These are phyloP conservation scores for Psilocybe azurescens DNA, from an alignment of 768 basidiomycete species.

Conservation along the genomic window DNA sequence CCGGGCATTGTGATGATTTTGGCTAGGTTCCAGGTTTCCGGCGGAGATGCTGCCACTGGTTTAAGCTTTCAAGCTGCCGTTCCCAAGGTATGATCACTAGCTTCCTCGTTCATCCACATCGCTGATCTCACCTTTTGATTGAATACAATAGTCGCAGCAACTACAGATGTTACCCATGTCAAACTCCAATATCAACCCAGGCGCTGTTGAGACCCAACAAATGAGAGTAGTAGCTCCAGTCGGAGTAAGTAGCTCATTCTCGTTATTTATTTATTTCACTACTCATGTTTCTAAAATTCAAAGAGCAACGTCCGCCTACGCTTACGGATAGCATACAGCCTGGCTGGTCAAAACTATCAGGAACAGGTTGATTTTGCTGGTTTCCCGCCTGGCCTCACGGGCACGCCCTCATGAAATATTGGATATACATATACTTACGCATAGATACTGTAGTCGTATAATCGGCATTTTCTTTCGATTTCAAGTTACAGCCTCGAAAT, in stretches of 20 bases:
- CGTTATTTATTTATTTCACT: slow-evolving; percentile 4
- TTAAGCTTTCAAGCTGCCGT: slow-evolving; percentile 98
- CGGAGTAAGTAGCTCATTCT: slow-evolving; percentile 62
- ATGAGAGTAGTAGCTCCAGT: slow-evolving; percentile 90
- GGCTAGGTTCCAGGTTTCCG: slow-evolving; percentile 82
- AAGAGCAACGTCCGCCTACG: slow-evolving; percentile 87
- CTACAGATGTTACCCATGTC: slow-evolving; percentile 99
- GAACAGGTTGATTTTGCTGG: slow-evolving; percentile 96
- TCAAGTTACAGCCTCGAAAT: not conserved
- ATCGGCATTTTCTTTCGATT: slow-evolving; percentile 9
- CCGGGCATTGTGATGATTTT: slow-evolving; percentile 93
- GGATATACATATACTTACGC: slow-evolving; percentile 7
- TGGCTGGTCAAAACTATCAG: slow-evolving; percentile 72
- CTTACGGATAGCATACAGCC: slow-evolving; percentile 80
- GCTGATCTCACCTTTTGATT: slow-evolving; percentile 2
- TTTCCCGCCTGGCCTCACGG: slow-evolving; percentile 80
- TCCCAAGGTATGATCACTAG: slow-evolving; percentile 68
- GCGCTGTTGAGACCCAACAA: slow-evolving; percentile 90
- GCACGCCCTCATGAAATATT: slow-evolving; percentile 39
- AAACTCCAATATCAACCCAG: slow-evolving; percentile 76
- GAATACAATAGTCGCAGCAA: slow-evolving; percentile 78
- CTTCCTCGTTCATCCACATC: slow-evolving; percentile 5
- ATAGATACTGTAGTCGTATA: slow-evolving; percentile 15
- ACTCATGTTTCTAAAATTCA: slow-evolving; percentile 12
- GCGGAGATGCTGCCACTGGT: slow-evolving; percentile 54